Conservation (phyloP, 768 basidiomycete genomes). For the Gloeostereum incarnatum region DNA sequence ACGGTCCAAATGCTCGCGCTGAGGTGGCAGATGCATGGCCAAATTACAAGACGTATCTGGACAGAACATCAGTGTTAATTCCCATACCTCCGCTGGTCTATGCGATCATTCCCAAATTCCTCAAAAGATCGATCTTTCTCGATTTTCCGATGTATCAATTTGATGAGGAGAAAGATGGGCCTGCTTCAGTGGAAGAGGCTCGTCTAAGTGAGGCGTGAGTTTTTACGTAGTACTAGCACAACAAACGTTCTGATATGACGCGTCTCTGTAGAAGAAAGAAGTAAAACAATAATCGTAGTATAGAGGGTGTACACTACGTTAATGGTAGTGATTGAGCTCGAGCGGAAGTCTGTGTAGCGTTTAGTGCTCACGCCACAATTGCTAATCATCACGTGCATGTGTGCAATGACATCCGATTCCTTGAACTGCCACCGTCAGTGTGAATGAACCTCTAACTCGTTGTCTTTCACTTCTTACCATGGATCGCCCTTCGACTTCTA, state of each 20-base stretch:
- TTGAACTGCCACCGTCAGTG: neutral
- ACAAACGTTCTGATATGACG: too few relatives aligned
- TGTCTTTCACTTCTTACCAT: slow-evolving; percentile 10
- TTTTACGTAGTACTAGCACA: too few relatives aligned
- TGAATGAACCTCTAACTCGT: neutral
- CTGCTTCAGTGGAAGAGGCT: too few relatives aligned
- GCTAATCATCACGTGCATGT: neutral
- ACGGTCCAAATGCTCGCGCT: slow-evolving; percentile 24
- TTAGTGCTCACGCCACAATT: neutral
- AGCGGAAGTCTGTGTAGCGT: neutral
- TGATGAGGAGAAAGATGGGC: slow-evolving; percentile 41
- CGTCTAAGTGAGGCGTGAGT: too few relatives aligned
- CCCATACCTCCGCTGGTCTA: slow-evolving; percentile 53
- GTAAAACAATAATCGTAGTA: neutral
- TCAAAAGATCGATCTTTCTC: slow-evolving; percentile 49
- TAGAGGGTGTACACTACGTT: neutral
- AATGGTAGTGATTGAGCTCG: neutral
- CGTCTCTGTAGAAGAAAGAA: too few relatives aligned
- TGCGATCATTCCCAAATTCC: slow-evolving; percentile 31
- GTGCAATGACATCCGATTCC: neutral
- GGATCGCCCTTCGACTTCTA: slow-evolving; percentile 58
- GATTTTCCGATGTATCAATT: slow-evolving; percentile 59
- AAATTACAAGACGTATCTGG: slow-evolving; percentile 47
- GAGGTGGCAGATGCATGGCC: slow-evolving; percentile 31
- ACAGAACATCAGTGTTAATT: slow-evolving; percentile 42